Percentiles rank a stretch among this genome's conserved stretches.
phyloP scores from a whole-genome alignment of 176 grass and related monocot genomes.

The Carex pumila region DNA sequence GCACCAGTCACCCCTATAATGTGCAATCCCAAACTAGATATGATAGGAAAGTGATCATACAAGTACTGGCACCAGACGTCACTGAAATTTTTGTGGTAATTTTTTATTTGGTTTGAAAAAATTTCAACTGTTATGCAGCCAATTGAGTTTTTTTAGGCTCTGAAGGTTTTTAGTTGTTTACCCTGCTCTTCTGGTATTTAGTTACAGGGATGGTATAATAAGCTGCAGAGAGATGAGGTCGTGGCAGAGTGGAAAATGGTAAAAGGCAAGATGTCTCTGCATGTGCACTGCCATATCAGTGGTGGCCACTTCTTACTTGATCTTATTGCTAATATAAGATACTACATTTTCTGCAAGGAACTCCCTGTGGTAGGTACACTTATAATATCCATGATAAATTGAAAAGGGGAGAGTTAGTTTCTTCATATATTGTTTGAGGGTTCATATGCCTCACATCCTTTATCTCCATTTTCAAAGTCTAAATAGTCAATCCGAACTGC shows the following conservation, averaged over 20 bases:
- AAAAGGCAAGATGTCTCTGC: constrained; percentile 71
- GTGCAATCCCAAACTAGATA: background rate
- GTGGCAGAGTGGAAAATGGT: constrained; percentile 96
- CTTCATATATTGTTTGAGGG: too few relatives aligned
- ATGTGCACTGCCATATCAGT: constrained; percentile 99
- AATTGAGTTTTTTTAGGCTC: background rate
- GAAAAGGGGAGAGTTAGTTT: background rate
- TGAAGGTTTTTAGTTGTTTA: background rate
- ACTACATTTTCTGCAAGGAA: constrained; percentile 92
- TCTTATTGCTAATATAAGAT: constrained; percentile 80
- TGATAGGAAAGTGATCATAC: background rate
- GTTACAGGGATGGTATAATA: constrained; percentile 95
- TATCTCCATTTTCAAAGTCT: too few relatives aligned
- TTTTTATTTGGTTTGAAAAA: background rate
- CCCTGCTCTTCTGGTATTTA: constrained; percentile 14
- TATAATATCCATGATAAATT: background rate
- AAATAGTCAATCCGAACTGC: too few relatives aligned
- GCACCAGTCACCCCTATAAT: background rate
- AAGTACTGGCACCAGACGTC: background rate
- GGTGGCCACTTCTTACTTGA: constrained; percentile 92
- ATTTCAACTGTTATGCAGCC: background rate
- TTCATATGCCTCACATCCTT: too few relatives aligned
- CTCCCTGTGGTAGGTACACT: constrained; percentile 67
- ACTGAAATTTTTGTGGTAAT: background rate
- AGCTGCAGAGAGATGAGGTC: constrained; percentile 91